phyloP scores from a whole-genome alignment of 73 alveolate species.

The Symbiodinium natans region DNA sequence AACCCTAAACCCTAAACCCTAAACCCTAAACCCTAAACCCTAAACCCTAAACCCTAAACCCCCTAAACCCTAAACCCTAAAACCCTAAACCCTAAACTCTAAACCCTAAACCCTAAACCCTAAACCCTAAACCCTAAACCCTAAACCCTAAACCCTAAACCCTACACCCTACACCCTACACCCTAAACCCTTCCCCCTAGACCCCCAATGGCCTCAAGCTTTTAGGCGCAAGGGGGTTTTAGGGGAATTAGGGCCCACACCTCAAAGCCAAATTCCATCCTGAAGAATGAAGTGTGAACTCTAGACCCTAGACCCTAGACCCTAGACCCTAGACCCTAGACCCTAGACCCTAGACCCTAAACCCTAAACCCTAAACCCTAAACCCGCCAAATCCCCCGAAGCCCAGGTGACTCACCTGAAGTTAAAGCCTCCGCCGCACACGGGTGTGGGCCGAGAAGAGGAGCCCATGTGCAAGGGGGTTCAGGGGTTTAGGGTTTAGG shows the following conservation, averaged over 20 bases:
- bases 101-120: background rate
- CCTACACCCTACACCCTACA: too few relatives aligned
- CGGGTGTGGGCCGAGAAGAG: constrained; percentile 78
- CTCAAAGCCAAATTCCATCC: too few relatives aligned
- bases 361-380: background rate
- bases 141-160: background rate
- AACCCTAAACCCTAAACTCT: background rate
- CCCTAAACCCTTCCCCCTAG: too few relatives aligned
- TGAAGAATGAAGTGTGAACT: too few relatives aligned
- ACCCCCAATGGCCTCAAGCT: too few relatives aligned
- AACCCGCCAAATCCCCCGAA: background rate
- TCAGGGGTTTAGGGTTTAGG: background rate
- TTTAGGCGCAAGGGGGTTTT: too few relatives aligned
- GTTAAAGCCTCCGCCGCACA: constrained; percentile 81
- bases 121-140: background rate
- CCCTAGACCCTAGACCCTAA: background rate
- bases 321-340: background rate
- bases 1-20: too few relatives aligned
- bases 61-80: background rate
- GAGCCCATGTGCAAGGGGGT: background rate
- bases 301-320: too few relatives aligned
- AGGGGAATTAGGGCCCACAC: too few relatives aligned
- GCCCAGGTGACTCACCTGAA: constrained; percentile 48
- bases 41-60: background rate
- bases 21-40: too few relatives aligned